Evolutionary conservation across 345 rosid genomes (phyloP).

Genomic region (Camelina neglecta): DNA sequence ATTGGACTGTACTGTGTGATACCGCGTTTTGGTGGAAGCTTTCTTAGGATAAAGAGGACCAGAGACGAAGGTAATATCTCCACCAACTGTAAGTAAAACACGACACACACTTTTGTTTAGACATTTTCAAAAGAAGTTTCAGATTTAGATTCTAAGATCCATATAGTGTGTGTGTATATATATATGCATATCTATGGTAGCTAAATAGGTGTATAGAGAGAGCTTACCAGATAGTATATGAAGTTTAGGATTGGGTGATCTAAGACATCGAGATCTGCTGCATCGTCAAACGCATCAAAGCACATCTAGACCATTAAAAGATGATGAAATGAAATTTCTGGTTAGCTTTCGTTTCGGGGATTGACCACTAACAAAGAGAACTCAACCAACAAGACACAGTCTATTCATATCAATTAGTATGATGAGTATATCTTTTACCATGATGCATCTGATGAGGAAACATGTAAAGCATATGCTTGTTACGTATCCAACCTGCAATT

Average conservation of each 20-base stretch:
- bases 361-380: neutral
- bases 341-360: slow-evolving; percentile 27
- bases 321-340: slow-evolving; percentile 8
- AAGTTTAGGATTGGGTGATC: slow-evolving; percentile 77
- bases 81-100: slow-evolving; percentile 56
- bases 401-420: neutral
- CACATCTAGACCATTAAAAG: slow-evolving; percentile 42
- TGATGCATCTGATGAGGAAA: slow-evolving; percentile 76
- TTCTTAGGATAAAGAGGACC: slow-evolving; percentile 74
- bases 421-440: slow-evolving; percentile 49
- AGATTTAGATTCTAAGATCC: slow-evolving; percentile 1
- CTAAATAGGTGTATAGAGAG: neutral
- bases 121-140: neutral
- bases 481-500: slow-evolving; percentile 75
- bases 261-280: slow-evolving; percentile 65
- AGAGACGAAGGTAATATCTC: slow-evolving; percentile 79
- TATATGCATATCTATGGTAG: slow-evolving; percentile 1
- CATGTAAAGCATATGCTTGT: slow-evolving; percentile 74
- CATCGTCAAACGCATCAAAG: slow-evolving; percentile 54
- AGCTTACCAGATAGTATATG: slow-evolving; percentile 63
- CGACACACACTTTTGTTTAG: neutral
- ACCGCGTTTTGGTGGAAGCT: slow-evolving; percentile 79
- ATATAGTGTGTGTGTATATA: neutral
- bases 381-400: slow-evolving; percentile 2
- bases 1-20: slow-evolving; percentile 74